Evolutionary conservation across 2,329 filamentous ascomycete species (phyloP).

Genomic region (Davidsoniella virescens): DNA sequence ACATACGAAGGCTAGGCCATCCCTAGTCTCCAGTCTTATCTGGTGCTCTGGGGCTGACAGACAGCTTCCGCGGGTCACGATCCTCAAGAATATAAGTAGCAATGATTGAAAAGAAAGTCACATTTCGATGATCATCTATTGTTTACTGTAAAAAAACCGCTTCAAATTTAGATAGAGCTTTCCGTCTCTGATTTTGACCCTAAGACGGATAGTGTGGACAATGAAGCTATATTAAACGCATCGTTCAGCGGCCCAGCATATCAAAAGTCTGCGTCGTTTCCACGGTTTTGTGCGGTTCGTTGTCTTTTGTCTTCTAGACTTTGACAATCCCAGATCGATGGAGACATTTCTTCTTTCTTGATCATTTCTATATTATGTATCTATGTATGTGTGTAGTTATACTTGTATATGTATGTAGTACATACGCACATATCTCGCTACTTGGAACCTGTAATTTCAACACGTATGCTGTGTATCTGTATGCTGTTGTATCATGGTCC

Average conservation of each 20-base stretch:
- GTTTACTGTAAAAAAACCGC: not conserved
- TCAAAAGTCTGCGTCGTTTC: conserved; percentile 12
- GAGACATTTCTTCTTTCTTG: conserved; percentile 9
- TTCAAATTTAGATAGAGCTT: conserved; percentile 14
- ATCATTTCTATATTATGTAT: not conserved
- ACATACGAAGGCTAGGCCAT: too few species aligned
- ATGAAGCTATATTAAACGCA: conserved; percentile 44
- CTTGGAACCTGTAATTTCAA: too few species aligned
- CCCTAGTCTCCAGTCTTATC: too few species aligned
- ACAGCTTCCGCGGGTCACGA: too few species aligned
- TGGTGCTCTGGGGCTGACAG: too few species aligned
- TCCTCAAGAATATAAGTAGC: too few species aligned
- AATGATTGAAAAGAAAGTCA: too few species aligned
- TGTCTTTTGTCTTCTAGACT: conserved; percentile 4
- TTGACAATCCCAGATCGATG: conserved; percentile 10
- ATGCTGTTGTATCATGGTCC: too few species aligned
- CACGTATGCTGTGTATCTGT: too few species aligned
- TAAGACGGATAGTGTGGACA: conserved; percentile 48
- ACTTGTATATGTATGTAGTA: not conserved
- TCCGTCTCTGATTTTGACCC: conserved; percentile 6
- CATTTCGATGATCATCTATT: too few species aligned
- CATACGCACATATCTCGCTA: too few species aligned
- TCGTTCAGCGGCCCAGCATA: conserved; percentile 12
- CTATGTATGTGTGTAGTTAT: not conserved
- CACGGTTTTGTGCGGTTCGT: conserved; percentile 12